Evolutionary conservation across 139 green algal species (phyloP), one percentile per base, ranked within the genome.

Genomic region (Tetraselmis striata): DNA sequence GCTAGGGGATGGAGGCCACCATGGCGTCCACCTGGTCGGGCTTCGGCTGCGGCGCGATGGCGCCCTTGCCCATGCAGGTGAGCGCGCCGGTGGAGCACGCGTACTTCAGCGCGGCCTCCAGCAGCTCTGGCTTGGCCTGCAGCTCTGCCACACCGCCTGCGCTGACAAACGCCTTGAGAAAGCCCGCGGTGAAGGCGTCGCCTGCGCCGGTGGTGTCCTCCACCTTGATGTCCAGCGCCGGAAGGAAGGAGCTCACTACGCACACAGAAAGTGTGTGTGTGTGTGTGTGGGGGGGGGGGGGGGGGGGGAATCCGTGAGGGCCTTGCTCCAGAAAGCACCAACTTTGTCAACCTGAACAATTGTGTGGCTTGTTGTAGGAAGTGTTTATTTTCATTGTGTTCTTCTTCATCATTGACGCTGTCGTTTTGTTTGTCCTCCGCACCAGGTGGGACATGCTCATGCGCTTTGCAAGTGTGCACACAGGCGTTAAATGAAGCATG

Each of bases 131-230:
- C 45, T 67, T 67, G 11, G 5, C 45, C 45, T 25, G 45, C 45
- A 67, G 45, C 45, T 5, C 45, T 67, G 5, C 18, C 45, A 67
- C 11, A 67, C 45, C 45, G 45, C 45, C 45, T 5, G 11, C 5
- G 45, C 18, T 80, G 28, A 86, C 82, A 30, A 86, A 79, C 2
- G 80, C 88, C 80, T 90, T 90, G 1, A 95, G 45, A 78, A 97
- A 95, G 30, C 93, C 93, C 2, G 89, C 90, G 31, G 95, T 93
- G 91, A 97, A 98, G 24, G 93, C 93, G 75, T 98, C 95, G 0
- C 94, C 95, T 23, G 94, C 93, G 0, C 95, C 95, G 1, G 95
- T 98, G 26, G 95, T 98, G 83, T 98, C 95, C 1, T 83, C 79
- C 0, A 96, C 90, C 2, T 94, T 80, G 2, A 81, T 75, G 30